These are phyloP conservation scores for Colletotrichum siamense DNA, from an alignment of 2,329 filamentous ascomycete genomes.

Conservation along the genomic window DNA sequence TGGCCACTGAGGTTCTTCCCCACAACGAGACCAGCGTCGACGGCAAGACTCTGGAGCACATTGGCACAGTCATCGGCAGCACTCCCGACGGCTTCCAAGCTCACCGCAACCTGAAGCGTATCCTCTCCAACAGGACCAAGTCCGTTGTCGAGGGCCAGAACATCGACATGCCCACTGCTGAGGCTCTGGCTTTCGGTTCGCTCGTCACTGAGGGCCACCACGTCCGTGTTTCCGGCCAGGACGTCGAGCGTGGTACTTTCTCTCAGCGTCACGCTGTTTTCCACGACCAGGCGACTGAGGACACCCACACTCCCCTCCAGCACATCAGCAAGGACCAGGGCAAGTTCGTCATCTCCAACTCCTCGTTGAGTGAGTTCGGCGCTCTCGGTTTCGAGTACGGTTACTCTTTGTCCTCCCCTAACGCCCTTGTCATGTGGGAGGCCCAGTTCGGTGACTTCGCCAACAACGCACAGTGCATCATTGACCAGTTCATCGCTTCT, in stretches of 20 bases:
- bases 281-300: constrained; percentile 95
- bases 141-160: constrained; percentile 88
- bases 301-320: constrained; percentile 91
- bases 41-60: constrained; percentile 74
- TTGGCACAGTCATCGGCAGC: constrained; percentile 80
- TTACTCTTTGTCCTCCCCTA: constrained; percentile 95
- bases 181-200: constrained; percentile 92
- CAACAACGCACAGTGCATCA: constrained; percentile 99
- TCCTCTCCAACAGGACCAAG: constrained; percentile 88
- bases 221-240: constrained; percentile 96
- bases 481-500: constrained; percentile 98
- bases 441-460: constrained; percentile 99
- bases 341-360: constrained; percentile 97
- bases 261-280: constrained; percentile 97
- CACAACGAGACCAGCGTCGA: constrained; percentile 88
- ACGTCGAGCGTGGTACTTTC: constrained; percentile 99
- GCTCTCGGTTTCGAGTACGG: constrained; percentile 97
- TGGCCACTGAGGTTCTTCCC: constrained; percentile 91
- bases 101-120: constrained; percentile 97
- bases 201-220: constrained; percentile 94
- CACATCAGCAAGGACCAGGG: constrained; percentile 89
- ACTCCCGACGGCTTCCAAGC: constrained; percentile 85
- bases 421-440: constrained; percentile 99
- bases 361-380: constrained; percentile 74
- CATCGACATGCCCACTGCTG: constrained; percentile 97